Conservation (phyloP, 2,329 filamentous ascomycete genomes). For the Epichloe sp. region DNA sequence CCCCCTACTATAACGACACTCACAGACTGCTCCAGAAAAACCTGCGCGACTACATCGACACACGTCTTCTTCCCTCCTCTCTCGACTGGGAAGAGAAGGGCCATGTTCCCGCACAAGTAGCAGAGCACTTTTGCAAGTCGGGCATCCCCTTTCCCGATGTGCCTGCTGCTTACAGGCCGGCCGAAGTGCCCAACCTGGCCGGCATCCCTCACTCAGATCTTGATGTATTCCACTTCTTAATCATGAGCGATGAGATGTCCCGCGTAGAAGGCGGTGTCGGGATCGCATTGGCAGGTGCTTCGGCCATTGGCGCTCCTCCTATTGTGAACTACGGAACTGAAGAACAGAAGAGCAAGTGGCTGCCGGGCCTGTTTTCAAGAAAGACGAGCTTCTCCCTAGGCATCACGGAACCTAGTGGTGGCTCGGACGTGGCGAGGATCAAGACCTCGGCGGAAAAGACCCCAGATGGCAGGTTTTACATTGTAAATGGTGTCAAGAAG, state of each 20-base stretch:
- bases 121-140: slow-evolving; percentile 23
- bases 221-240: slow-evolving; percentile 43
- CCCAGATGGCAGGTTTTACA: slow-evolving; percentile 34
- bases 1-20: slow-evolving; percentile 47
- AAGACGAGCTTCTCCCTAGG: slow-evolving; percentile 49
- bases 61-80: slow-evolving; percentile 41
- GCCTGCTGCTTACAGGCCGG: slow-evolving; percentile 23
- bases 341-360: slow-evolving; percentile 33
- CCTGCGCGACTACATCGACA: slow-evolving; percentile 46
- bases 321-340: slow-evolving; percentile 48
- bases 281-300: slow-evolving; percentile 44
- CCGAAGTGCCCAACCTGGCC: slow-evolving; percentile 19
- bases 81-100: slow-evolving; percentile 52
- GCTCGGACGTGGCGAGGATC: slow-evolving; percentile 52
- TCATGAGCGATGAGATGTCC: slow-evolving; percentile 41
- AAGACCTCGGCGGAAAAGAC: slow-evolving; percentile 40
- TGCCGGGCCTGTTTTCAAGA: slow-evolving; percentile 45
- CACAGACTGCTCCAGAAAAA: slow-evolving; percentile 45
- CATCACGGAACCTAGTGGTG: slow-evolving; percentile 49
- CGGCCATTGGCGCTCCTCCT: slow-evolving; percentile 50
- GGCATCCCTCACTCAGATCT: slow-evolving; percentile 33
- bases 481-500: slow-evolving; percentile 56
- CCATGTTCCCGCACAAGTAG: slow-evolving; percentile 31
- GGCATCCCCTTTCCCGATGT: slow-evolving; percentile 25
- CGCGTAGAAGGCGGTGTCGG: slow-evolving; percentile 43